phyloP scores from a whole-genome alignment of 1,284 basidiomycete species.

The Mixia osmundae region DNA sequence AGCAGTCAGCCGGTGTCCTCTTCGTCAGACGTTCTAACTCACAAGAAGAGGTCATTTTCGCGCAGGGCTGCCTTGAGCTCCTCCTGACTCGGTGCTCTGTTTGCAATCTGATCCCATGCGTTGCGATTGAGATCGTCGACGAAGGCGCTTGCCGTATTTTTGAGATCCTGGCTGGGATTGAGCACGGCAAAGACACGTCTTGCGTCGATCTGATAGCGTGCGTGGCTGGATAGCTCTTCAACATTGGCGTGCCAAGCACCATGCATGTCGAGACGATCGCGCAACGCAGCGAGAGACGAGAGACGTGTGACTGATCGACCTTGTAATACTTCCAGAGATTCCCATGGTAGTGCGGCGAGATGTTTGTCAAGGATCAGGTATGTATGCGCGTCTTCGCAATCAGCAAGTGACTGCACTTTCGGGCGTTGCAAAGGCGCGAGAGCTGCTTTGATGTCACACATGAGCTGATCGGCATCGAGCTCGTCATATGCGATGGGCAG shows the following conservation, averaged over 20 bases:
- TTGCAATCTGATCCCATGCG: constrained; percentile 66
- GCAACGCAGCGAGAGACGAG: constrained; percentile 64
- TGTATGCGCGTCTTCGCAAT: constrained; percentile 32
- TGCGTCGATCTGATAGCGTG: constrained; percentile 36
- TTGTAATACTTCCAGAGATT: constrained; percentile 67
- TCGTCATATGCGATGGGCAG: constrained; percentile 72
- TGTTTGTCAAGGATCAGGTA: constrained; percentile 83
- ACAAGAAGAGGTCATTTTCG: constrained; percentile 61
- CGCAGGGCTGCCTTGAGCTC: constrained; percentile 48
- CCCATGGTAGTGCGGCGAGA: constrained; percentile 79
- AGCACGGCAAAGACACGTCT: constrained; percentile 58
- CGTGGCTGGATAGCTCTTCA: constrained; percentile 3
- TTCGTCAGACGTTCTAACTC: constrained; percentile 18
- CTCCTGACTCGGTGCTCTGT: constrained; percentile 50
- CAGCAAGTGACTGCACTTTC: constrained; percentile 22
- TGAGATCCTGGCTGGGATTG: constrained; percentile 78
- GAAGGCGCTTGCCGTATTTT: constrained; percentile 61
- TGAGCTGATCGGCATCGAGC: constrained; percentile 60
- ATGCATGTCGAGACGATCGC: constrained; percentile 44
- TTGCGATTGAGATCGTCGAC: constrained; percentile 40
- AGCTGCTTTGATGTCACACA: constrained; percentile 37
- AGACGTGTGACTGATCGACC: constrained; percentile 71
- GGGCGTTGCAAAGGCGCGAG: constrained; percentile 23
- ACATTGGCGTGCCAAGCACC: not conserved
- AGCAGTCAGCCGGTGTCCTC: constrained; percentile 3